Conservation (phyloP, 495 filamentous ascomycete species). For the Xylaria intraflava region DNA sequence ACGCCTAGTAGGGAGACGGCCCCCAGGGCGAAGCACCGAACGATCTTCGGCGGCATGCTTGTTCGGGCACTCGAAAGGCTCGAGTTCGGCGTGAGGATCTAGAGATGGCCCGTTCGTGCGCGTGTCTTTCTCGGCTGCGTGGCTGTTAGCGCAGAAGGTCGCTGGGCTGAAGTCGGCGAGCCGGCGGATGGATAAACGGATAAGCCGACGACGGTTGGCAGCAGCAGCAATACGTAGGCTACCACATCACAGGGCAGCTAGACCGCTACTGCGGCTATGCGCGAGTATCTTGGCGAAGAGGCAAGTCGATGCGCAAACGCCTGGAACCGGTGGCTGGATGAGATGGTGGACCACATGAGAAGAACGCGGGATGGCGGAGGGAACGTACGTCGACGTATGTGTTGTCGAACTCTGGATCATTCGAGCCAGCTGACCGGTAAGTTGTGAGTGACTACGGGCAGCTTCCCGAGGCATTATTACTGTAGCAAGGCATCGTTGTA, state of each 20-base stretch:
- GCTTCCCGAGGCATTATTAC: neutral
- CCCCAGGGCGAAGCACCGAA: constrained; percentile 28
- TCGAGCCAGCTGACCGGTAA: neutral
- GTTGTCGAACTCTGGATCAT: neutral
- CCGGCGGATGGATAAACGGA: neutral
- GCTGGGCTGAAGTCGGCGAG: neutral
- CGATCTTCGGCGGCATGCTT: constrained; percentile 33
- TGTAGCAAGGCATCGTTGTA: neutral
- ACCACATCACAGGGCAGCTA: constrained; percentile 5
- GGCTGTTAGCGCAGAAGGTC: neutral
- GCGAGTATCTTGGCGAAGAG: neutral
- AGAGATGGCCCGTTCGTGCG: neutral
- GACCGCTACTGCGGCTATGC: constrained; percentile 1
- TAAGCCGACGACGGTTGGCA: neutral
- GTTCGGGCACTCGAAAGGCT: constrained; percentile 7
- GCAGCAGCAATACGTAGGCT: constrained; percentile 1
- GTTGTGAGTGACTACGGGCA: neutral
- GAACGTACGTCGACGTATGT: neutral
- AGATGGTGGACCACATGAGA: neutral
- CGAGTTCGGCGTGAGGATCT: neutral
- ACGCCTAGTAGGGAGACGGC: constrained; percentile 38
- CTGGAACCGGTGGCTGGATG: neutral
- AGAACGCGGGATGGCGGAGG: neutral
- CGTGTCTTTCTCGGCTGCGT: neutral
- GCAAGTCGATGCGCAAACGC: neutral